A percentile compares a stretch with the other conserved stretches of the same genome.
phyloP scores from a whole-genome alignment of 192 early-diverging fungal species.

The Obelidium mucronatum region DNA sequence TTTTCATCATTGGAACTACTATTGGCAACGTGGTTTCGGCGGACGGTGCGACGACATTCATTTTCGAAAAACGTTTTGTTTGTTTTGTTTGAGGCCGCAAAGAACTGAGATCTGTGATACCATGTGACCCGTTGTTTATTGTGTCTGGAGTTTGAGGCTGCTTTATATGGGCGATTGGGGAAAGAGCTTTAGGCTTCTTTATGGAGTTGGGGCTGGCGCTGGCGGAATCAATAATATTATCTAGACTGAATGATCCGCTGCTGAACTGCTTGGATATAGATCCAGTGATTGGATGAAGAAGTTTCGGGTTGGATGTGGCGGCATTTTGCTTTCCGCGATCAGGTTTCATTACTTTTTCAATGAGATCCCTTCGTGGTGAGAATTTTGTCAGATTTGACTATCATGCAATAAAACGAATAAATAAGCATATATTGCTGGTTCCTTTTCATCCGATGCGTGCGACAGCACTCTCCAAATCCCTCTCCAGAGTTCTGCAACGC shows the following conservation, averaged over 20 bases:
- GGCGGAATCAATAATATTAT: neutral
- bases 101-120: too few species aligned
- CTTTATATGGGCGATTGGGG: too few species aligned
- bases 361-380: too few species aligned
- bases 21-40: neutral
- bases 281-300: neutral
- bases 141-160: too few species aligned
- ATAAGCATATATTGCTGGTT: too few species aligned
- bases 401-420: neutral
- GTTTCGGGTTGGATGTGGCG: neutral
- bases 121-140: too few species aligned
- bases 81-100: too few species aligned
- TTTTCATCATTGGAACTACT: neutral
- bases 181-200: neutral
- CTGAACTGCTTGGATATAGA: neutral
- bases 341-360: neutral
- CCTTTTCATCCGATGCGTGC: neutral
- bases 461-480: conserved; percentile 11
- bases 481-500: conserved; percentile 18
- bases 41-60: too few species aligned
- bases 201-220: too few species aligned
- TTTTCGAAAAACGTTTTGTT: too few species aligned
- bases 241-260: neutral
- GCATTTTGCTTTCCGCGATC: neutral
- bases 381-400: neutral